Base-by-base conservation (phyloP, 306 rosid species). In the Quercus agrifolia region DNA sequence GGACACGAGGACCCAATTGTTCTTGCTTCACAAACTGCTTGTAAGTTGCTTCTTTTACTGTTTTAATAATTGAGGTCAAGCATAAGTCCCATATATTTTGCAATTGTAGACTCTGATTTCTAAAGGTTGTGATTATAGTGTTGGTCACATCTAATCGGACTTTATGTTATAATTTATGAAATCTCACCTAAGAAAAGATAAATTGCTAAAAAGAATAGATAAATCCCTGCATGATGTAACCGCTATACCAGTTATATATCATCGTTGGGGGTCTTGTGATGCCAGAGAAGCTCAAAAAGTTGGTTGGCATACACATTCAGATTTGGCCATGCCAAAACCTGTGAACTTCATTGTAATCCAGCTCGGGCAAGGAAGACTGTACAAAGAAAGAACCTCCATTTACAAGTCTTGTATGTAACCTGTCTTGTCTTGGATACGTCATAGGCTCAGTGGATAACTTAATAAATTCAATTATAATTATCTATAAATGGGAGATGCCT, bases 1-100 rank as follows among this genome's bases (percentile, higher is more conserved):
- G 84, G 83, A 51, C 88, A 95, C 14, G 93, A 91, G 78, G 89
- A 90, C 33, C 90, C 96, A 66, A 35, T 85, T 11, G 56, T 19
- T 46, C 97, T 95, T 38, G 93, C 99, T 49, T 85, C 97, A 41
- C 88, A 95, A 78, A 95, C 99, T 12, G 85, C 92, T 13, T 95
- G 98, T 95, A 84, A 90, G 97, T 87, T 78, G 3, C 25, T 51
- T 54, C 51, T 23, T 58, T 23, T 59, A 59, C 66, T 64, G 21
- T 30, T 64, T 64, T 30, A 41, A 41, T 41, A 41, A 28, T 63
- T 28, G 70, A 14, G n/a, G 17, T 33, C 70, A 28, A 13, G 19
- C n/a, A 63, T n/a, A 13, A 25, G 19, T 19, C 20, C 41, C 70
- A 21, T 63, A 12, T 63, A 17, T 18, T 64, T 17, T 30, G 41